These are phyloP conservation scores for Salvia hispanica DNA, from an alignment of 257 asterid species.

Conservation along the genomic window DNA sequence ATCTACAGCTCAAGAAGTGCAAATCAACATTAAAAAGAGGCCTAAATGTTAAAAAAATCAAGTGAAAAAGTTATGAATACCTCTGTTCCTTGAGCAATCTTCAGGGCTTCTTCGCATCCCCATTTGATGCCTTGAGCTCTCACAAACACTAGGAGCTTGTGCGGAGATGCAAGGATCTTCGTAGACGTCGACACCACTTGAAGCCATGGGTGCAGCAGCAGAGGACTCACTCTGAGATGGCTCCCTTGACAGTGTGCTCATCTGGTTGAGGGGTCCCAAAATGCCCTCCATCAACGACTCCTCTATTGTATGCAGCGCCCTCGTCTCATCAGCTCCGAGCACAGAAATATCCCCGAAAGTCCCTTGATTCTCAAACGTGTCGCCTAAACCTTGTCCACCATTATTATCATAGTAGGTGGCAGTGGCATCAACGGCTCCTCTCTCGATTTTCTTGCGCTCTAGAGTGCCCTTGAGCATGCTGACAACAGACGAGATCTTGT, in stretches of 20 bases:
- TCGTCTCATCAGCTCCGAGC: conserved; percentile 48
- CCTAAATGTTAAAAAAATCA: background rate
- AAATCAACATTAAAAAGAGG: background rate
- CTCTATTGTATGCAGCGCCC: conserved; percentile 46
- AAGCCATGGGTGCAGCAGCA: conserved; percentile 56
- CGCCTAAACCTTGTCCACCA: conserved; percentile 34
- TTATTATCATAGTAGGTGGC: conserved; percentile 31
- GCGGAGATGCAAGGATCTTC: conserved; percentile 68
- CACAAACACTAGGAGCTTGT: conserved; percentile 59
- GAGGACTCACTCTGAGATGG: conserved; percentile 90
- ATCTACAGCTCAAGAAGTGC: conserved; percentile 38
- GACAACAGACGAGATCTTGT: conserved; percentile 78
- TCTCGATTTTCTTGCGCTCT: conserved; percentile 46
- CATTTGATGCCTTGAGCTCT: conserved; percentile 60
- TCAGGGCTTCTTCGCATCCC: conserved; percentile 51
- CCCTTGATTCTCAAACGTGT: conserved; percentile 44
- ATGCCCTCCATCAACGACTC: conserved; percentile 61
- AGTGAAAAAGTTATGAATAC: conserved; percentile 17
- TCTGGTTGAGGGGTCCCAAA: conserved; percentile 45
- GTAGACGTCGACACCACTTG: conserved; percentile 55
- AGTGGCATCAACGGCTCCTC: conserved; percentile 44
- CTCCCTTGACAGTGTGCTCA: conserved; percentile 56
- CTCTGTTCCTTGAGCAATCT: conserved; percentile 44
- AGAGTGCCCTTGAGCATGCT: conserved; percentile 90
- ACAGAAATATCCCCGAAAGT: conserved; percentile 41